Base-by-base conservation (phyloP, 208 protist genomes). In the Wallacemonas collosoma region DNA sequence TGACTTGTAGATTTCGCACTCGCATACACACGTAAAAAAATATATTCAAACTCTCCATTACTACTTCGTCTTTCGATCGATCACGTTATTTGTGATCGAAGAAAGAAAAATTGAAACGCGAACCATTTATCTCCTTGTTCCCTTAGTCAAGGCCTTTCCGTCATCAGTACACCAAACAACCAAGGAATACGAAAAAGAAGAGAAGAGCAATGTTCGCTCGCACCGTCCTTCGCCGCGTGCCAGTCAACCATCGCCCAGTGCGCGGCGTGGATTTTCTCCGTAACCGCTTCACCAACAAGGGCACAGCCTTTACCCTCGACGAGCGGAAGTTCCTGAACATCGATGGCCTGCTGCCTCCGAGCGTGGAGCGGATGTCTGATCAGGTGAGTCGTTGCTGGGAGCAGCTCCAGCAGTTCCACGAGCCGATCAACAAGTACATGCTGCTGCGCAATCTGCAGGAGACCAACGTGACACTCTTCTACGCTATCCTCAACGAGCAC, bases 211-310 rank as follows among this genome's bases (percentile, higher is more conserved):
- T 85, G 83, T 62, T 83, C 64, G 44, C 66, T 48, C 65, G 60
- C 50, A 77, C 78, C n/a, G n/a, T 75, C 6, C 45, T 80, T 38
- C 72, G 76, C 35, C 68, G 73, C 36, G 45, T 63, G 3, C 3
- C n/a, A 8, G 12, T 65, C 8, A 35, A 15, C 41, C 40, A 74
- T 50, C 73, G 75, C 12, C 71, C 64, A 1, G 71, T 76, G 38
- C 86, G 86, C 50, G 86, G 89, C 9, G 75, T 91, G 17, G 86
- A 91, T 67, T 90, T 86, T 63, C 41, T 89, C 6, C 83, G 82
- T 41, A 90, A 91, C 66, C 79, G 80, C 62, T 83, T 89, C 63
- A 76, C 71, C 48, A 91, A 88, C 71, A 87, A 88, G 60, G 72
- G 83, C 38, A 82, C 81, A 4, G 88, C 85, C 4, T 93, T 93